Base-by-base conservation (phyloP, 2,329 filamentous ascomycete genomes). In the Fonsecaea multimorphosa region DNA sequence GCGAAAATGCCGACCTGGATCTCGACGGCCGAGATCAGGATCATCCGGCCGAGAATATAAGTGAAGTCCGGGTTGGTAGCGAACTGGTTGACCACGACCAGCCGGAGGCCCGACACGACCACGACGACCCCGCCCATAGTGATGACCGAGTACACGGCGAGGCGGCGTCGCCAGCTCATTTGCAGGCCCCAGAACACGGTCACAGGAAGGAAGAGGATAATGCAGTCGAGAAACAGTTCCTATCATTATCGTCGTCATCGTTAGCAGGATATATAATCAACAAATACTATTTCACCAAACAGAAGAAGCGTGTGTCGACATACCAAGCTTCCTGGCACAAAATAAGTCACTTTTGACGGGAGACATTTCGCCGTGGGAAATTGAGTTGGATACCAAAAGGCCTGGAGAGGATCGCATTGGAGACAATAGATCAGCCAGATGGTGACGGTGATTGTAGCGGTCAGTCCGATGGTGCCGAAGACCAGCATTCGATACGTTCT, bases 241-340 rank as follows among this genome's bases (percentile, higher is more conserved):
- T 49, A 22, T 9, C 36, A 46, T n/a, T n/a, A 22, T 9, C n/a
- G 9, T 6, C 38, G 38, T 44, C 36, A 31, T 16, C n/a, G 6
- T 44, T 44, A 19, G 16, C 38, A 11, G 14, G 4, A 44, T 19
- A 19, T 5, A 44, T 14, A 19, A 44, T 12, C 19, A 44, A 8
- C 16, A 44, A 12, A n/a, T n/a, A n/a, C n/a, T n/a, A n/a, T n/a
- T n/a, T n/a, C n/a, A n/a, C n/a, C n/a, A n/a, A n/a, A n/a, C n/a
- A n/a, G n/a, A n/a, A n/a, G n/a, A n/a, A n/a, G n/a, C n/a, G n/a
- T n/a, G 9, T 24, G 19, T 27, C 22, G 44, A 49, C 44, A 5
- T 49, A 49, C 44, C 19, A 49, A 49, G 22, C 44, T 49, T 49
- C 44, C 44, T 12, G 44, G 44, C 44, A 49, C 44, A 49, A 49